phyloP scores from a whole-genome alignment of 1,139 yeast genomes.

The Wickerhamiella pararugosa region DNA sequence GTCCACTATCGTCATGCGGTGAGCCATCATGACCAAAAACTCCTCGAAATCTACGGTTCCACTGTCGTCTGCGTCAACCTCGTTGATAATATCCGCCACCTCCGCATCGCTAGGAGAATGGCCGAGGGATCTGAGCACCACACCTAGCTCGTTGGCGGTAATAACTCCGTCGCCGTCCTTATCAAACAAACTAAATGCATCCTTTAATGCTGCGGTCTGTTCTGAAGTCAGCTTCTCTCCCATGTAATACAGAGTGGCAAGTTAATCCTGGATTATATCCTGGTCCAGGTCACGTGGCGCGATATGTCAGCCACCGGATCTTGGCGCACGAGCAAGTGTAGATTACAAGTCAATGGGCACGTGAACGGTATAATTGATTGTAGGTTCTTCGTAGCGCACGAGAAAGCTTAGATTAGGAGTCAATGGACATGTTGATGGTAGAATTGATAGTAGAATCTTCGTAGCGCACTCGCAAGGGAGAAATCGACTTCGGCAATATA shows the following conservation, averaged over 20 bases:
- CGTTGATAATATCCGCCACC: slow-evolving; percentile 89
- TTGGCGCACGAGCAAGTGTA: too few species aligned
- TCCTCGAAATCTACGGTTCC: slow-evolving; percentile 79
- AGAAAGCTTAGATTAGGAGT: too few species aligned
- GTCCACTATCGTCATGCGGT: slow-evolving; percentile 91
- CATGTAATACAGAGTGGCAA: slow-evolving; percentile 17
- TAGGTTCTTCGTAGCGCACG: too few species aligned
- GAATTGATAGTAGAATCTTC: too few species aligned
- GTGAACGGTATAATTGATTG: too few species aligned
- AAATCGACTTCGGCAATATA: too few species aligned
- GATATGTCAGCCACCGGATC: too few species aligned
- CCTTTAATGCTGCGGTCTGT: slow-evolving; percentile 92
- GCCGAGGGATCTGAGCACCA: slow-evolving; percentile 95
- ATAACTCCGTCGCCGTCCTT: slow-evolving; percentile 93
- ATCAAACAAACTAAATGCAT: slow-evolving; percentile 91
- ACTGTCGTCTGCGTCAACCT: slow-evolving; percentile 87
- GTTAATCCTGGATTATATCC: too few species aligned
- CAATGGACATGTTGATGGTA: too few species aligned
- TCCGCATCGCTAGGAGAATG: slow-evolving; percentile 94
- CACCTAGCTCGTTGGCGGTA: slow-evolving; percentile 88
- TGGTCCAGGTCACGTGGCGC: too few species aligned
- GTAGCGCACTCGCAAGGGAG: too few species aligned
- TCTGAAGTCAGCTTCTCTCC: slow-evolving; percentile 85
- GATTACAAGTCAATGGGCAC: too few species aligned
- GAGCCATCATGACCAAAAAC: slow-evolving; percentile 71